Conservation (phyloP, 768 basidiomycete genomes). For the Kwoniella botswanensis region DNA sequence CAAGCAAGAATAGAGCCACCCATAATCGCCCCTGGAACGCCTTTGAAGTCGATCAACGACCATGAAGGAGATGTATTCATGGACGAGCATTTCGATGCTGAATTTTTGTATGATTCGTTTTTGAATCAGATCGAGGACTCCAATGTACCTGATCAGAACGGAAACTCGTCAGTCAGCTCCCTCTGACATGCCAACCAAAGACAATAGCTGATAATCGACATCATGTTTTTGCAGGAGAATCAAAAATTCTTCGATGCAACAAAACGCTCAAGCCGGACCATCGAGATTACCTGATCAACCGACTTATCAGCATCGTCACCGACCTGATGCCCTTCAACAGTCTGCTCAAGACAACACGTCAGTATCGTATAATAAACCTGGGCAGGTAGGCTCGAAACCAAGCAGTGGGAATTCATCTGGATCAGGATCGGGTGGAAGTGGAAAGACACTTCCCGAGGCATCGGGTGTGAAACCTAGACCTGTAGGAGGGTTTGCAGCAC, state of each 20-base stretch:
- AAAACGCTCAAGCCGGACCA: constrained; percentile 18
- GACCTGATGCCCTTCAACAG: constrained; percentile 30
- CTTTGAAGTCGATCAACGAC: constrained; percentile 38
- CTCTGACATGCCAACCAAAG: neutral
- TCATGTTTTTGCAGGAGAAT: neutral
- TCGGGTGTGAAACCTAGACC: constrained; percentile 1
- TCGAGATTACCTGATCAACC: constrained; percentile 11
- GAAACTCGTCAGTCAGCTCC: constrained; percentile 15
- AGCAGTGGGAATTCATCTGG: constrained; percentile 11
- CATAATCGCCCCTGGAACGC: constrained; percentile 31
- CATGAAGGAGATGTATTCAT: constrained; percentile 29
- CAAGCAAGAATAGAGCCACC: neutral
- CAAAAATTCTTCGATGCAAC: neutral
- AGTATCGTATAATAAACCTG: neutral
- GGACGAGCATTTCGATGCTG: constrained; percentile 47
- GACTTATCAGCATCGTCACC: constrained; percentile 47
- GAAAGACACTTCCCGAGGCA: neutral
- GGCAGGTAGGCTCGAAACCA: constrained; percentile 9
- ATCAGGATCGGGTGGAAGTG: constrained; percentile 3
- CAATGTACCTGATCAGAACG: constrained; percentile 1
- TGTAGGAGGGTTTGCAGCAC: constrained; percentile 11
- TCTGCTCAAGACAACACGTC: constrained; percentile 1
- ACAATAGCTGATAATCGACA: neutral
- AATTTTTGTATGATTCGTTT: constrained; percentile 39
- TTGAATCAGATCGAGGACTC: constrained; percentile 23